These are phyloP conservation scores for Celoporthe dispersa DNA, from an alignment of 2,329 filamentous ascomycete species.

Conservation along the genomic window DNA sequence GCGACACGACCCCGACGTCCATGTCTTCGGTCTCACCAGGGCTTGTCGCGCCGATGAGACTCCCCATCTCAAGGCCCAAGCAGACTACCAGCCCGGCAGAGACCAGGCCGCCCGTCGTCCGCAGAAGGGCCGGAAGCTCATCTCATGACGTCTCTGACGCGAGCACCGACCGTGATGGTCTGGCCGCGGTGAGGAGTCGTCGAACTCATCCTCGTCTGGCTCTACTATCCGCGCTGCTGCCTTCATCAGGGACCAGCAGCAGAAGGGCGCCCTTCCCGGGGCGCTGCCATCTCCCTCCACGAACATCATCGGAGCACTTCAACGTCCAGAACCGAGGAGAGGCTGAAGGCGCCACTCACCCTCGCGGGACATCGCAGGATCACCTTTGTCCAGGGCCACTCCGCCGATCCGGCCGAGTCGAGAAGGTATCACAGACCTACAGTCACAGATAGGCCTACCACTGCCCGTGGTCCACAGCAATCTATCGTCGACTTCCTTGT, in stretches of 20 bases:
- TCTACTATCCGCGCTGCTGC: slow-evolving; percentile 66
- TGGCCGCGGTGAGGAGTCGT: slow-evolving; percentile 71
- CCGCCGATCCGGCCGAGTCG: slow-evolving; percentile 68
- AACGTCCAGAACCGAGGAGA: slow-evolving; percentile 35
- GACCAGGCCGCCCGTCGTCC: slow-evolving; percentile 62
- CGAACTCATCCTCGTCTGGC: slow-evolving; percentile 73
- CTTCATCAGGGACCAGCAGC: slow-evolving; percentile 49
- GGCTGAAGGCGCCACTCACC: slow-evolving; percentile 34
- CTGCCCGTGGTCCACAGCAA: slow-evolving; percentile 67
- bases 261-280: slow-evolving; percentile 49
- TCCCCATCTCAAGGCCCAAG: slow-evolving; percentile 51
- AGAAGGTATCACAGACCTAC: slow-evolving; percentile 67
- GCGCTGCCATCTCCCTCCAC: slow-evolving; percentile 65
- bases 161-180: slow-evolving; percentile 56
- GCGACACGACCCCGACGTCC: slow-evolving; percentile 79
- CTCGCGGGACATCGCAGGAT: slow-evolving; percentile 33
- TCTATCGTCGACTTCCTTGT: slow-evolving; percentile 53
- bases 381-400: slow-evolving; percentile 40
- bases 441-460: slow-evolving; percentile 56
- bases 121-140: slow-evolving; percentile 60
- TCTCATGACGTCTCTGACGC: slow-evolving; percentile 54
- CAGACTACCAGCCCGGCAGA: slow-evolving; percentile 61
- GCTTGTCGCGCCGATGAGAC: slow-evolving; percentile 54
- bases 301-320: slow-evolving; percentile 65
- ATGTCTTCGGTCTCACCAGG: slow-evolving; percentile 76